phyloP scores from a whole-genome alignment of 192 early-diverging fungal genomes.

The Coemansia sp. region DNA sequence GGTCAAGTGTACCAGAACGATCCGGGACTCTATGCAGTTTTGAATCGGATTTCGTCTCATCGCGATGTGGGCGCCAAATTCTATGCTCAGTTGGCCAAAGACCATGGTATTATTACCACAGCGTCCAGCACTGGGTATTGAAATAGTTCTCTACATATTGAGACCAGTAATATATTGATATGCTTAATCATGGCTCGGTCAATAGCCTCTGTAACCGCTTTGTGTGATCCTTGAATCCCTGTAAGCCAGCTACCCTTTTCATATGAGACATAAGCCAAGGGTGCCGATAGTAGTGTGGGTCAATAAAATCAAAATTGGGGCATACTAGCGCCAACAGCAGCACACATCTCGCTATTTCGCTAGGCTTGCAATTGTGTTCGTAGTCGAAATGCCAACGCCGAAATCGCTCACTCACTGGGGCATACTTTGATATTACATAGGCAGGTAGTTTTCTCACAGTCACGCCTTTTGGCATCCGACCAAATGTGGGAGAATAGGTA shows the following conservation, averaged over 20 bases:
- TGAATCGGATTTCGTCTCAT: conserved; percentile 47
- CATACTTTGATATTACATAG: not conserved
- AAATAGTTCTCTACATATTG: not conserved
- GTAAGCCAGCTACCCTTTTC: not conserved
- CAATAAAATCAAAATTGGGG: not conserved
- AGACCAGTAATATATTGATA: not conserved
- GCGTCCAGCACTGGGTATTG: not conserved
- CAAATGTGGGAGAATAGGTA: not conserved
- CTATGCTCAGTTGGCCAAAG: conserved; percentile 23
- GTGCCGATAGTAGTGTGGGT: not conserved
- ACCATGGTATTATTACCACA: conserved; percentile 14
- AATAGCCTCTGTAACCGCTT: not conserved
- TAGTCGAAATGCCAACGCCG: not conserved
- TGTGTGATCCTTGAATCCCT: not conserved
- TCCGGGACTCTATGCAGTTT: conserved; percentile 23
- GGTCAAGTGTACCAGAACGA: conserved; percentile 6
- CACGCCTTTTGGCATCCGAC: not conserved
- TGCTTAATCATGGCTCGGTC: not conserved
- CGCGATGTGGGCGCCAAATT: conserved; percentile 30
- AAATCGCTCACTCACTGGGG: not conserved
- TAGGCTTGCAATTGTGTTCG: not conserved
- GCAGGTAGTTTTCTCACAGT: not conserved
- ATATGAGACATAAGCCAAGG: not conserved
- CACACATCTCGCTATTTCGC: not conserved
- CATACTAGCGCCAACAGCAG: conserved; percentile 4